These are phyloP conservation scores for Climacium dendroides DNA, from an alignment of 225 moss, liverwort and hornwort genomes.

Conservation along the genomic window DNA sequence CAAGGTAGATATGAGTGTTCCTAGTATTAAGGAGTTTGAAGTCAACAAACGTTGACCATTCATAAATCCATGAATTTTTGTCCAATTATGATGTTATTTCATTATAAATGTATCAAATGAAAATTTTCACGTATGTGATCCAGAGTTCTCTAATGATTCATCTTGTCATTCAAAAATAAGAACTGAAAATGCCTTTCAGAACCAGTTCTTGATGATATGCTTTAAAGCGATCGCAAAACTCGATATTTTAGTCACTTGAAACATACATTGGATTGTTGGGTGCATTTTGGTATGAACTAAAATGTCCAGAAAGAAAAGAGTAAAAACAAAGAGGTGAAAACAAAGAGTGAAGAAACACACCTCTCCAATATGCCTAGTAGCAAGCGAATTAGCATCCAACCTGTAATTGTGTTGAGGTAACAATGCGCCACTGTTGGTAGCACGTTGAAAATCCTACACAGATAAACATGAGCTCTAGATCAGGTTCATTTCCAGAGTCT, in stretches of 20 bases:
- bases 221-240: background rate
- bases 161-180: background rate
- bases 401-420: constrained; percentile 81
- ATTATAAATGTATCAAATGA: background rate
- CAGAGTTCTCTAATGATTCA: background rate
- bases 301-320: background rate
- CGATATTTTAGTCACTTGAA: background rate
- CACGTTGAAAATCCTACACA: constrained; percentile 61
- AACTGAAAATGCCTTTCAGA: background rate
- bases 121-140: background rate
- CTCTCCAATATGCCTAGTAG: constrained; percentile 50
- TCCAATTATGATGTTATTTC: background rate
- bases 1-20: background rate
- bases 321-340: background rate
- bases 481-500: background rate
- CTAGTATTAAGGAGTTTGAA: background rate
- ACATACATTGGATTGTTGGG: background rate
- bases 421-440: constrained; percentile 20
- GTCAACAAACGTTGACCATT: background rate
- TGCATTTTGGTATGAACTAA: background rate
- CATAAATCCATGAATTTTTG: background rate
- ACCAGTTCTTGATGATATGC: background rate
- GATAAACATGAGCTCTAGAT: background rate
- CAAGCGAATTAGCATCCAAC: constrained; percentile 70
- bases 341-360: constrained; percentile 19